Evolutionary conservation across 148 eudicot genomes (phyloP), one percentile per base, ranked within the genome.

Genomic region (Camellia lanceoleosa): DNA sequence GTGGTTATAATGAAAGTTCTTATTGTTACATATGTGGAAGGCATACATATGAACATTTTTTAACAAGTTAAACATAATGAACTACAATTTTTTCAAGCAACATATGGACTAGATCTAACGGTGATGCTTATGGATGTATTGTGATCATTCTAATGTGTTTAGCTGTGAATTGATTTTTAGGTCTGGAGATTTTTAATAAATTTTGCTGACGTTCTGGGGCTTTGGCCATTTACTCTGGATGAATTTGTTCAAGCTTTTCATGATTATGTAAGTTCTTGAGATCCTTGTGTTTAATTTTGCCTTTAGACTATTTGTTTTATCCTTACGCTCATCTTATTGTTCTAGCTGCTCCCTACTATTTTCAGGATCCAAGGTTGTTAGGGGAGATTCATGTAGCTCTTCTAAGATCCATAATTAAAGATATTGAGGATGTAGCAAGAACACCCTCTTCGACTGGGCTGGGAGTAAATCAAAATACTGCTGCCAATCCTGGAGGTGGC

Each of bases 191-290:
- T 95, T 83, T 81, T 90, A 69, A 90, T 93, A 67, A 89, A 94
- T 46, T 95, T 95, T 75, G 87, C 97, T 56, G 99, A 95, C 84
- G 92, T 91, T 84, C 89, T 95, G 79, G 93, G 93, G 60, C 86
- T 95, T 76, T 93, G 99, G 99, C 99, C 99, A 20, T 95, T 93
- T 82, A 95, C 99, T 43, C 82, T 95, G 82, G 99, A 93, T 78
- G 99, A 95, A 88, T 92, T 95, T 84, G 85, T 90, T 65, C 97
- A 91, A 87, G 93, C 97, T 77, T 91, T 95, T 76, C 99, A 95
- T 84, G 97, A 92, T 89, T 88, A 87, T 85, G 99, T 95, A 86
- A 90, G 95, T 81, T 85, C 72, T 55, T 56, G 5, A 6, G 47
- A 42, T 74, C 62, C 69, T 59, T 64, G 43, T 65, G 68, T 55